Evolutionary conservation across 1,284 basidiomycete genomes (phyloP), one percentile per base, ranked within the genome.

Genomic region (Athelia psychrophila): DNA sequence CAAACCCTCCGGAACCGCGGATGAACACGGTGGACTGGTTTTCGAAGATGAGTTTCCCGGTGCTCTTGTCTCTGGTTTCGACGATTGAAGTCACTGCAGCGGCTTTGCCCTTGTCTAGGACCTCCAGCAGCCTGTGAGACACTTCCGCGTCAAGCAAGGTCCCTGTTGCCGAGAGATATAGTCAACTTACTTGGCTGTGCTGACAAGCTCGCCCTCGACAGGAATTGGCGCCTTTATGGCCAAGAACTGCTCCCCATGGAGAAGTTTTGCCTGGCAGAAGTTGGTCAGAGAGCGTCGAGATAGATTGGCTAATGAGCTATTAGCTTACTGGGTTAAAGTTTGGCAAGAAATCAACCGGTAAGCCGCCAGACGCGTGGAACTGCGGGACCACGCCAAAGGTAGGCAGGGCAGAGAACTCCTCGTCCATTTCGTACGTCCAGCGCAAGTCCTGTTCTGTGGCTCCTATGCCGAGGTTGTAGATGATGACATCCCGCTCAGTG

Each of bases 381-480:
- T 95, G 94, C n/a, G 96, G 95, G 55, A 99, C 82, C 45, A 99
- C 95, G 52, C 94, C 96, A 64, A 97, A 99, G 0, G 95, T 98
- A 1, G 94, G 95, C 38, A 99, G 72, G 0, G 89, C 86, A 53
- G 81, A 70, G 72, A 99, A 99, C 24, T 88, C 79, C 49, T 95
- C 92, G 64, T 92, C 80, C 51, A 87, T 86, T 74, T 99, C 97
- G 64, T 86, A 99, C 3, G 88, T 86, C 86, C 93, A 95, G 60
- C 94, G 83, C 22, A 98, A 81, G 57, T 99, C 94, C 65, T 90
- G 84, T 68, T 90, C 94, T 4, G 88, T 95, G 18, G 95, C 96
- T n/a, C 96, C 97, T 46, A 99, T 74, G 49, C 96, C 95, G 30
- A 99, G 78, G 72, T 98, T 98, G 78, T 99, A 99, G 18, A 99